Conservation (phyloP, 1,284 basidiomycete genomes). For the Microbotryum saponariae region DNA sequence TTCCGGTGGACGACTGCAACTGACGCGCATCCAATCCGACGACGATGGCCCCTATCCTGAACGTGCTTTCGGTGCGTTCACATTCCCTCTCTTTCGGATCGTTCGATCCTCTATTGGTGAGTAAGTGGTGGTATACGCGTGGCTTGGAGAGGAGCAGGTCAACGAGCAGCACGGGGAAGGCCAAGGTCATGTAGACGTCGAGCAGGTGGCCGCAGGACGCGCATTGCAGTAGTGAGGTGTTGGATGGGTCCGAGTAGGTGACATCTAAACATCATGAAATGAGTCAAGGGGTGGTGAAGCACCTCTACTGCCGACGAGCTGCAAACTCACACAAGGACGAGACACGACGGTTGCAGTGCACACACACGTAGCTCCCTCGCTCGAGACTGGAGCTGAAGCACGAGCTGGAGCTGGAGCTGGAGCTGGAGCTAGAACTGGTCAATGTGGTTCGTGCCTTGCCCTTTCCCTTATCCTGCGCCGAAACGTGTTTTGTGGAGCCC, state of each 20-base stretch:
- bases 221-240: slow-evolving; percentile 24
- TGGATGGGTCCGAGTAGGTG: slow-evolving; percentile 18
- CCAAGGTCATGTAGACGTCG: slow-evolving; percentile 13
- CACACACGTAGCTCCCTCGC: not conserved
- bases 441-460: not conserved
- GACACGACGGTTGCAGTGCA: no score
- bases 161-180: slow-evolving; percentile 13
- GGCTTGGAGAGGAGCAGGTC: slow-evolving; percentile 23
- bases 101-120: slow-evolving; percentile 13
- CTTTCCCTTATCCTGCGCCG: no score
- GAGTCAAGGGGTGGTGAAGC: no score
- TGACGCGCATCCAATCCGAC: slow-evolving; percentile 16
- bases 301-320: no score
- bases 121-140: slow-evolving; percentile 21
- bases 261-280: not conserved
- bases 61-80: not conserved
- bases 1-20: not conserved
- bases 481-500: no score
- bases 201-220: slow-evolving; percentile 1
- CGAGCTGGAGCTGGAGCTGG: no score
- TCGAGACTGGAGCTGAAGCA: not conserved
- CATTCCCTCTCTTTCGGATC: not conserved
- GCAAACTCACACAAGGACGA: no score
- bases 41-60: slow-evolving; percentile 5
- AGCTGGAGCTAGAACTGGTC: no score